A percentile compares a stretch with the other conserved stretches of the same genome.
Conservation (phyloP, 2,329 filamentous ascomycete species). For the Aspergillus brasiliensis region DNA sequence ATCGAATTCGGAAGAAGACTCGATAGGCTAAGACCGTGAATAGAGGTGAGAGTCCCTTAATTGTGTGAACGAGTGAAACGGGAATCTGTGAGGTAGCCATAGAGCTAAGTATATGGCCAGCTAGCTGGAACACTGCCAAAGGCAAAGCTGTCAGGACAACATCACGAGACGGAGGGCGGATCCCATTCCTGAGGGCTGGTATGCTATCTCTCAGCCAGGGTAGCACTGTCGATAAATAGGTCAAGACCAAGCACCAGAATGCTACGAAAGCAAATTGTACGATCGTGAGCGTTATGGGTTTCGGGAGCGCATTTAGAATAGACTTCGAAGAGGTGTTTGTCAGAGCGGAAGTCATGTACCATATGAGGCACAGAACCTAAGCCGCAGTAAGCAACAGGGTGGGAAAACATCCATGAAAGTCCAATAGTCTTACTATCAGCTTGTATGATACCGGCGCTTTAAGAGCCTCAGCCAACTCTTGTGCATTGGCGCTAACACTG, state of each 20-base stretch:
- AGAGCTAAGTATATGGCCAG: constrained; percentile 89
- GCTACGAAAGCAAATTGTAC: constrained; percentile 94
- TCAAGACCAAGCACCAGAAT: constrained; percentile 78
- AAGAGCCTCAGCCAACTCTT: constrained; percentile 88
- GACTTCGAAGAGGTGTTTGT: constrained; percentile 98
- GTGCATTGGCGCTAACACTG: constrained; percentile 89
- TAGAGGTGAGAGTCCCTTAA: constrained; percentile 93
- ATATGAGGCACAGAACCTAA: constrained; percentile 80
- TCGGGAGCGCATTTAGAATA: constrained; percentile 87
- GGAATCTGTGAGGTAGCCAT: constrained; percentile 93
- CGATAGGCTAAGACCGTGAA: constrained; percentile 95
- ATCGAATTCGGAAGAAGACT: constrained; percentile 82
- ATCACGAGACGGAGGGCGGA: constrained; percentile 76
- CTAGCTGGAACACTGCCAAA: constrained; percentile 87
- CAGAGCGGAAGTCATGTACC: constrained; percentile 93
- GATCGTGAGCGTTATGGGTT: constrained; percentile 86
- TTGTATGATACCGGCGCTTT: constrained; percentile 86
- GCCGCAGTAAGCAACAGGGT: constrained; percentile 24
- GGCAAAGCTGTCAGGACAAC: constrained; percentile 88
- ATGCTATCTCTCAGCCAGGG: constrained; percentile 70
- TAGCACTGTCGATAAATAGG: constrained; percentile 72
- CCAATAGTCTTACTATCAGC: constrained; percentile 68
- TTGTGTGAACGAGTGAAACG: constrained; percentile 95
- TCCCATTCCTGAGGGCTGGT: constrained; percentile 79
- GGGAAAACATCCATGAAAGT: not conserved